phyloP scores from a whole-genome alignment of 2,329 filamentous ascomycete genomes.

The Chrysoporthe deuterocubensis region DNA sequence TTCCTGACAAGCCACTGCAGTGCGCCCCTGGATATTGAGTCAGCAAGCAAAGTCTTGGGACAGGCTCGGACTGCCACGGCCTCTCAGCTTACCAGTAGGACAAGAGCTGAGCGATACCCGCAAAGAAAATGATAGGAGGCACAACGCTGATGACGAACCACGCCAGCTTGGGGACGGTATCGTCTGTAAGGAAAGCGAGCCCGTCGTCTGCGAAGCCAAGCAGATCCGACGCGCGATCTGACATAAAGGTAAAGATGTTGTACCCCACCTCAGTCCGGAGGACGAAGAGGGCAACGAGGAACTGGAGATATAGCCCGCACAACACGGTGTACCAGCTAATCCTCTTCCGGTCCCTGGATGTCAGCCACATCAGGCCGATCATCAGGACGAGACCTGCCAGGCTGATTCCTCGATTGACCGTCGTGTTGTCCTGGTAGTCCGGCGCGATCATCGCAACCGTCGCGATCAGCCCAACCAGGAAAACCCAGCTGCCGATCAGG shows the following conservation, averaged over 20 bases:
- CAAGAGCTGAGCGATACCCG: constrained; percentile 84
- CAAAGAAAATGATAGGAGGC: constrained; percentile 96
- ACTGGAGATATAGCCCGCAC: constrained; percentile 86
- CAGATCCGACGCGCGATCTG: constrained; percentile 71
- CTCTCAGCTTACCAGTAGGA: constrained; percentile 63
- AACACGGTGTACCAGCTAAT: constrained; percentile 82
- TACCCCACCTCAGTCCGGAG: constrained; percentile 79
- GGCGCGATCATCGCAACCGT: constrained; percentile 75
- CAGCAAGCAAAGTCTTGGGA: not conserved
- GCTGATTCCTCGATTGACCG: constrained; percentile 78
- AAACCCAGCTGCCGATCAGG: constrained; percentile 62
- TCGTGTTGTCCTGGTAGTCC: constrained; percentile 76
- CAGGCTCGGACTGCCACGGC: not conserved
- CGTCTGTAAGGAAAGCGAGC: constrained; percentile 70
- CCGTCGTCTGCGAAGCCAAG: constrained; percentile 78
- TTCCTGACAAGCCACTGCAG: constrained; percentile 91
- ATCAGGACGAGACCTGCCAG: constrained; percentile 78
- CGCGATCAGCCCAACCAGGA: constrained; percentile 74
- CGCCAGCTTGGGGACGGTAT: constrained; percentile 43
- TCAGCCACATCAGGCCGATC: constrained; percentile 67
- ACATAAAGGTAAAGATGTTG: constrained; percentile 92
- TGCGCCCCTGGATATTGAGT: constrained; percentile 54
- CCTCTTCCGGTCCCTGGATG: constrained; percentile 68
- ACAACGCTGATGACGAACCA: constrained; percentile 82
- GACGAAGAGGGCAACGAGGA: constrained; percentile 86